phyloP scores from a whole-genome alignment of 257 asterid species.

The Penstemon davidsonii region DNA sequence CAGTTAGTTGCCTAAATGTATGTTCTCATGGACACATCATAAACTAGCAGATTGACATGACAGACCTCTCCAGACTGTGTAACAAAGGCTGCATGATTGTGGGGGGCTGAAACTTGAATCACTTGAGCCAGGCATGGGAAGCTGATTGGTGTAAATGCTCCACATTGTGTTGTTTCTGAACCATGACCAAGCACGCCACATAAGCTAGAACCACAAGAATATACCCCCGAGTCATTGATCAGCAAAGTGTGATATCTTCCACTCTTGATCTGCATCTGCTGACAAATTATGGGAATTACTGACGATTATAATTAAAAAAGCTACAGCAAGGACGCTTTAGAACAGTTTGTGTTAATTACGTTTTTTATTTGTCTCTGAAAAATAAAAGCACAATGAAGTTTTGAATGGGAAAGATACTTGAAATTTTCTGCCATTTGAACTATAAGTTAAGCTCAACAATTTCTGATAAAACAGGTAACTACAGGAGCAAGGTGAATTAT shows the following conservation, averaged over 20 bases:
- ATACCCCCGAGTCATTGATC: constrained; percentile 58
- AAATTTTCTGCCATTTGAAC: neutral
- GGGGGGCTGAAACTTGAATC: constrained; percentile 75
- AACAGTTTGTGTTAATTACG: neutral
- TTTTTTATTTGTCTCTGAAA: neutral
- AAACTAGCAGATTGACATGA: constrained; percentile 16
- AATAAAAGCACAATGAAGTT: neutral
- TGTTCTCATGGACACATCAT: constrained; percentile 1
- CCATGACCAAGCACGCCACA: constrained; percentile 97
- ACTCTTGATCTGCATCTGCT: constrained; percentile 85
- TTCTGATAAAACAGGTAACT: constrained; percentile 1
- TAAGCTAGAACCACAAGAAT: constrained; percentile 85
- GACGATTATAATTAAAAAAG: neutral
- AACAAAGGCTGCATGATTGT: constrained; percentile 86
- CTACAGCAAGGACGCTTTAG: neutral
- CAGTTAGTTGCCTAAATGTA: neutral
- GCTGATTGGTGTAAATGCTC: constrained; percentile 57
- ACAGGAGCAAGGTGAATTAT: constrained; percentile 2
- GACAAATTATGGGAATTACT: constrained; percentile 33
- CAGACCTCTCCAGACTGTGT: constrained; percentile 75
- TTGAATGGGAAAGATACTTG: neutral
- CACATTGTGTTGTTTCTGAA: constrained; percentile 73
- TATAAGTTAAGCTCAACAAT: neutral
- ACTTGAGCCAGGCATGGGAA: constrained; percentile 64
- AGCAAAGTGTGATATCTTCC: constrained; percentile 85